Evolutionary conservation across 2,329 filamentous ascomycete genomes (phyloP), one percentile per base, ranked within the genome.

Genomic region (Thielaviopsis euricoi): DNA sequence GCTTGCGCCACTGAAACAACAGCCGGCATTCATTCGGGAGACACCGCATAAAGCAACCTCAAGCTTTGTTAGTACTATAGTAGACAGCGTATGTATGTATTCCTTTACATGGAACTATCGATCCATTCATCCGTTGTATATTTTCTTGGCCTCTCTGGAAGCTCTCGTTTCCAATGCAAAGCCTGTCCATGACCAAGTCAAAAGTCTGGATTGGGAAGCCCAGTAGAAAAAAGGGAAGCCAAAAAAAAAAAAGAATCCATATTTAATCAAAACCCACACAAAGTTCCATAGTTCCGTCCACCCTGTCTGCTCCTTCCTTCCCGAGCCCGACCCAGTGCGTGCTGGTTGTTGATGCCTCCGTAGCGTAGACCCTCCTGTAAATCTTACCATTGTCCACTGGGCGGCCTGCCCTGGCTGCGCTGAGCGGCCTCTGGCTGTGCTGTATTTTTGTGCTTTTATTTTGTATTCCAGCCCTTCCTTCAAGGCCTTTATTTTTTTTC

Each of bases 231-330:
- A 12, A 33, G 12, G 6, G 29, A 6, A 6, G 29, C 37, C 37
- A 3, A 17, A 40, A 13, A 40, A 40, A 12, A 13, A 40, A 13
- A 12, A 12, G 13, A 12, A 40, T 40, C 13, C 3, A 40, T 17
- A 33, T 12, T 12, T 12, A 12, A n/a, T n/a, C n/a, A n/a, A n/a
- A 9, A 26, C 4, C 25, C 4, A 4, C 25, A 26, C 4, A 9
- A 4, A 4, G 25, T 26, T 9, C 25, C 25, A 4, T 26, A 26
- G 25, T 26, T 26, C 25, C 9, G n/a, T 58, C 37, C 56, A 53
- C 49, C 37, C 56, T 53, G n/a, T n/a, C 43, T 17, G 21, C 53
- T 58, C 56, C 56, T 58, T 58, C 56, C 50, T 52, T 52, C 56
- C 56, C 50, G 52, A 53, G 33, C 56, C 49, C 25, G 25, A 26